Percentiles rank a stretch among this genome's conserved stretches.
These are phyloP conservation scores for Isatis lusitanica DNA, from an alignment of 441 rosid genomes.

Conservation along the genomic window DNA sequence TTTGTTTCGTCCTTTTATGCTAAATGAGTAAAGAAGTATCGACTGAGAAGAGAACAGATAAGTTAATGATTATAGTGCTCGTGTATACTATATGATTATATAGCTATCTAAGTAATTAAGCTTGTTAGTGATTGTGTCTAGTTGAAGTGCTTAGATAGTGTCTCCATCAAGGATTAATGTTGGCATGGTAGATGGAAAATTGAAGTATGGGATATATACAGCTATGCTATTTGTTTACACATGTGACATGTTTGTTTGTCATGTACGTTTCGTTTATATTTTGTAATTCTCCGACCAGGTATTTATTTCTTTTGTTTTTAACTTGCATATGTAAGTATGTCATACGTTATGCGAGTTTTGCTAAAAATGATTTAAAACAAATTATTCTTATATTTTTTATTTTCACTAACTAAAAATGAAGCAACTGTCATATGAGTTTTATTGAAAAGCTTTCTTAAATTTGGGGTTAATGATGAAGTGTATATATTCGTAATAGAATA, in stretches of 20 bases:
- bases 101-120: neutral
- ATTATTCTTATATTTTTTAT: neutral
- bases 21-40: conserved; percentile 6
- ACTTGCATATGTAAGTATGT: neutral
- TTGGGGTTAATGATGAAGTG: neutral
- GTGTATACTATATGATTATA: neutral
- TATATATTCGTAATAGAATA: neutral
- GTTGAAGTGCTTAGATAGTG: conserved; percentile 20
- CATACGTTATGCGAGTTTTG: neutral
- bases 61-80: neutral
- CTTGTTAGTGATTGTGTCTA: neutral
- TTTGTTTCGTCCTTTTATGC: neutral
- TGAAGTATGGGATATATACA: conserved; percentile 33
- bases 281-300: conserved; percentile 3
- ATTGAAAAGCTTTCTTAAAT: neutral
- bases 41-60: neutral
- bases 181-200: conserved; percentile 30
- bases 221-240: conserved; percentile 27
- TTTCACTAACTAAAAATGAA: too few species aligned
- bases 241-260: conserved; percentile 37
- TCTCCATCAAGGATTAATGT: conserved; percentile 35
- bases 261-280: neutral
- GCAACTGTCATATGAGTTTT: neutral
- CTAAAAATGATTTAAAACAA: neutral
- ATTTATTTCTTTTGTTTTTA: neutral